Conservation (phyloP, 495 filamentous ascomycete species). For the Aspergillus diversus region DNA sequence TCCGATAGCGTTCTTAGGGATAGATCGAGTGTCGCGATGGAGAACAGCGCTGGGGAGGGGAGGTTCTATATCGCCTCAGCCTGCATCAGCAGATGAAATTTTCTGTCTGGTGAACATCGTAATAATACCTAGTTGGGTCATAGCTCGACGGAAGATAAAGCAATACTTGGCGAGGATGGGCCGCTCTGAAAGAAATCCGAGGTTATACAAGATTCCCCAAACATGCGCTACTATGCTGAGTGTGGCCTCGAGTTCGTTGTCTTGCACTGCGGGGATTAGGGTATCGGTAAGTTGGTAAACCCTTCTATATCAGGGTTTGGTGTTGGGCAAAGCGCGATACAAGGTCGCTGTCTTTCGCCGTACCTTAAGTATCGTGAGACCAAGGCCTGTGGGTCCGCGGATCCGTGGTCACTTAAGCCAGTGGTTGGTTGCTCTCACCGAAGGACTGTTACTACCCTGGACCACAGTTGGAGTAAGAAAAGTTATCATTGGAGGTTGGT, state of each 20-base stretch:
- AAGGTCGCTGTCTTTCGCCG: too few species aligned
- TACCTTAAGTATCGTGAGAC: too few species aligned
- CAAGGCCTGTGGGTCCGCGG: constrained; percentile 38
- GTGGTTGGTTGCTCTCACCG: constrained; percentile 32
- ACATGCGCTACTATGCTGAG: too few species aligned
- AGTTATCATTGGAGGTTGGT: background rate
- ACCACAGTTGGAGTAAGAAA: background rate
- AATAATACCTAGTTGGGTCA: background rate
- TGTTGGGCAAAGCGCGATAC: too few species aligned
- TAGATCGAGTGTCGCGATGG: constrained; percentile 44
- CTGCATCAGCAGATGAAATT: background rate
- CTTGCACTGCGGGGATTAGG: too few species aligned
- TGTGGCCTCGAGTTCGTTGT: too few species aligned
- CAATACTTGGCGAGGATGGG: too few species aligned
- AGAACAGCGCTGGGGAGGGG: constrained; percentile 40
- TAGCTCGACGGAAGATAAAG: background rate
- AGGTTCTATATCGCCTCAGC: constrained; percentile 9
- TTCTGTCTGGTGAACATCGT: background rate
- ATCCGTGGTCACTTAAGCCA: constrained; percentile 32
- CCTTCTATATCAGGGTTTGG: too few species aligned
- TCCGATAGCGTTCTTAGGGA: constrained; percentile 45
- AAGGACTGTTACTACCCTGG: background rate
- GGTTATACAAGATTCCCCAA: too few species aligned
- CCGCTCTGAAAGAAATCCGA: too few species aligned
- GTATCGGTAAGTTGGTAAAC: too few species aligned